Percentiles rank a stretch among this genome's conserved stretches.
Conservation (phyloP, 768 basidiomycete genomes). For the Floccularia luteovirens region DNA sequence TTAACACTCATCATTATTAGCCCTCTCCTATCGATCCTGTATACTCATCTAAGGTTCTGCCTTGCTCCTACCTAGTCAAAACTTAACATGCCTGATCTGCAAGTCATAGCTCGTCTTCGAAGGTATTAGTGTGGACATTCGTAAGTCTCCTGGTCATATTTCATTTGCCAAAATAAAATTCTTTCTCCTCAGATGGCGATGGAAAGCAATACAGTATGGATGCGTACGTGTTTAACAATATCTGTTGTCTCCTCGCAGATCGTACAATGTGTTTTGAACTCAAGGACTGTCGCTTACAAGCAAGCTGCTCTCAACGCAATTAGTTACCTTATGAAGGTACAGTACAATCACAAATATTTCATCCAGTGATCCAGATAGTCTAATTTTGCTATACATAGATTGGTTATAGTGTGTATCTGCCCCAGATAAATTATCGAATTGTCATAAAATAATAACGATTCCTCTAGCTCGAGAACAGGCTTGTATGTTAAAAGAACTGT, state of each 20-base stretch:
- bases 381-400: conserved; percentile 30
- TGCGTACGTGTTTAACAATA: conserved; percentile 33
- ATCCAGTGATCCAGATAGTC: background rate
- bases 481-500: conserved; percentile 28
- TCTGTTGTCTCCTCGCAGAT: background rate
- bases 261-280: background rate
- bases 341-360: conserved; percentile 4
- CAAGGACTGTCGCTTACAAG: conserved; percentile 71
- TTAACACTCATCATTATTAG: conserved; percentile 26
- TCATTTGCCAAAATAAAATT: background rate
- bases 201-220: conserved; percentile 77
- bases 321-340: conserved; percentile 60
- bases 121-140: conserved; percentile 66
- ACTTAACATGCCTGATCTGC: conserved; percentile 1
- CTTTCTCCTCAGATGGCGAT: conserved; percentile 43
- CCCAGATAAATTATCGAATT: background rate
- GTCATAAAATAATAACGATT: background rate
- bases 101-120: conserved; percentile 55
- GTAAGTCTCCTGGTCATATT: conserved; percentile 23
- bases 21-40: conserved; percentile 71
- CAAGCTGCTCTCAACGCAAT: conserved; percentile 75
- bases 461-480: conserved; percentile 65
- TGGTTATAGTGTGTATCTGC: conserved; percentile 58
- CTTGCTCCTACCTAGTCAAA: background rate
- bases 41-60: conserved; percentile 55